These are phyloP conservation scores for Populus hybrid DNA, from an alignment of 441 rosid genomes.

Conservation along the genomic window DNA sequence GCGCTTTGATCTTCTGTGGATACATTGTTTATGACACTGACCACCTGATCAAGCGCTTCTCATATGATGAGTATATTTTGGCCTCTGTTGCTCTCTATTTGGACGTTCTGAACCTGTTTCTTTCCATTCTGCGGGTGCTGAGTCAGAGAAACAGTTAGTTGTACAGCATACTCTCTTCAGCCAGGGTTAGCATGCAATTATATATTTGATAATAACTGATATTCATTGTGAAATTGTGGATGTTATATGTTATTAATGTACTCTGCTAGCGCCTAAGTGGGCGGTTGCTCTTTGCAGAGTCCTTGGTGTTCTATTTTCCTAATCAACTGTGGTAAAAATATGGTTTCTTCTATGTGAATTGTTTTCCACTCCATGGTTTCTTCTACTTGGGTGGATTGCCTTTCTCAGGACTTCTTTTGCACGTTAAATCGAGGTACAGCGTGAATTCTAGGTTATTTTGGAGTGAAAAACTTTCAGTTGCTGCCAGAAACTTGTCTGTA, in stretches of 20 bases:
- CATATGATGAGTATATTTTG: conserved; percentile 75
- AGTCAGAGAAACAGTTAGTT: conserved; percentile 48
- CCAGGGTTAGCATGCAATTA: conserved; percentile 3
- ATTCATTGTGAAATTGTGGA: background rate
- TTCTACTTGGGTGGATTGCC: too few relatives aligned
- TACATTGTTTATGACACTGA: conserved; percentile 79
- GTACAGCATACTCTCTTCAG: conserved; percentile 1
- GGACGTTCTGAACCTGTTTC: conserved; percentile 78
- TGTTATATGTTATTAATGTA: background rate
- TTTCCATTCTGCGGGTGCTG: conserved; percentile 66
- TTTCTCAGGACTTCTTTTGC: too few relatives aligned
- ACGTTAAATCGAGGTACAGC: too few relatives aligned
- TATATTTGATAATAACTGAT: background rate
- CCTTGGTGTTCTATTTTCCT: background rate
- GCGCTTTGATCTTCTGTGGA: conserved; percentile 74
- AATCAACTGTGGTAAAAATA: too few relatives aligned
- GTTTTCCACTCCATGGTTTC: too few relatives aligned
- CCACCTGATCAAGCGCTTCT: conserved; percentile 77
- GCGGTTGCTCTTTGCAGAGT: background rate
- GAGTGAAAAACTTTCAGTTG: too few relatives aligned
- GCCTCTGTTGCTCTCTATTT: conserved; percentile 76
- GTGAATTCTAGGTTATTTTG: too few relatives aligned
- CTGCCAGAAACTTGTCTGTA: too few relatives aligned
- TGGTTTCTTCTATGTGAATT: too few relatives aligned
- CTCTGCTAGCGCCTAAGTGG: background rate